phyloP scores from a whole-genome alignment of 352 stramenopile species.

The Phytophthora melonis region DNA sequence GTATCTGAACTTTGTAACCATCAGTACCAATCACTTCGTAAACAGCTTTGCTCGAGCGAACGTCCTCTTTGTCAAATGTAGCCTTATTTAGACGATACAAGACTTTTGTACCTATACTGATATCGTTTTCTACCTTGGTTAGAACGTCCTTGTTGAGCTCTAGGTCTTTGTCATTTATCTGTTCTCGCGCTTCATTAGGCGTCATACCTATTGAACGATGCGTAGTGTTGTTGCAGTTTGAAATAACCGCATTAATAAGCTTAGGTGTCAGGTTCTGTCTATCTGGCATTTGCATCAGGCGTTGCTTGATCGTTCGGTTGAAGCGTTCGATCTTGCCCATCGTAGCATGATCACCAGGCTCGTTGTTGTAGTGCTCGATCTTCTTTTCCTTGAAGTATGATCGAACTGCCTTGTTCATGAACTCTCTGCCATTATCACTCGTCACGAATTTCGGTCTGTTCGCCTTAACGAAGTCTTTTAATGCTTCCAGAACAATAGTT shows the following conservation, averaged over 20 bases:
- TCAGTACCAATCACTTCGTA: too few relatives aligned
- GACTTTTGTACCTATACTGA: too few relatives aligned
- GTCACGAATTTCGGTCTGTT: constrained; percentile 22
- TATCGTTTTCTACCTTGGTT: too few relatives aligned
- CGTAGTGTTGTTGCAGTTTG: constrained; percentile 26
- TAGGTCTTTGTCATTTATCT: constrained; percentile 11
- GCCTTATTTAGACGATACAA: too few relatives aligned
- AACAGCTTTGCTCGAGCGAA: too few relatives aligned
- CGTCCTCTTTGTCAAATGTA: too few relatives aligned
- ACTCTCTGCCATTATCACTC: constrained; percentile 33
- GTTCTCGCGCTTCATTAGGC: constrained; percentile 24
- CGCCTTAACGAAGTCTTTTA: constrained; percentile 21
- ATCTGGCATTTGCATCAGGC: constrained; percentile 24
- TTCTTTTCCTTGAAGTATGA: constrained; percentile 14
- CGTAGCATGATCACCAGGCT: constrained; percentile 29
- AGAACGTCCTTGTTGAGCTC: constrained; percentile 21
- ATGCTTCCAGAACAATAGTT: constrained; percentile 10
- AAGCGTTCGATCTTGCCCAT: constrained; percentile 43
- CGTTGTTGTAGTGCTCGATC: constrained; percentile 35
- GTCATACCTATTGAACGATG: constrained; percentile 23
- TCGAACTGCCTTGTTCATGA: constrained; percentile 21
- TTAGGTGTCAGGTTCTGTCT: background rate
- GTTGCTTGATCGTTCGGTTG: constrained; percentile 33
- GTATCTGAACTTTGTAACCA: too few relatives aligned
- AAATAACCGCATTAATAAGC: constrained; percentile 17